These are phyloP conservation scores for Marasmius fiardii DNA, from an alignment of 1,284 basidiomycete genomes.

Conservation along the genomic window DNA sequence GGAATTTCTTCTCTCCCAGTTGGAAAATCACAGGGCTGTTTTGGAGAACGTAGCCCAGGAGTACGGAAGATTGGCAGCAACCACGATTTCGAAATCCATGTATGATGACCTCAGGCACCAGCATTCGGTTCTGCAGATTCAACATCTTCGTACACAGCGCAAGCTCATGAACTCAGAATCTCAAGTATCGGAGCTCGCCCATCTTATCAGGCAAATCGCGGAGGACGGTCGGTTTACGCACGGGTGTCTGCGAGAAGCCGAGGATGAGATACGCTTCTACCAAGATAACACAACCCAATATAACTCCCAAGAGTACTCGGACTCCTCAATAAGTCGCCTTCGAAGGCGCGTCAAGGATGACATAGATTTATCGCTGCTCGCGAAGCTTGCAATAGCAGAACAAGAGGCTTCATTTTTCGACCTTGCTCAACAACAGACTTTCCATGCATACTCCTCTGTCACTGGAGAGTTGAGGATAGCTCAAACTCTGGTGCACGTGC, in stretches of 20 bases:
- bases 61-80: slow-evolving; percentile 54
- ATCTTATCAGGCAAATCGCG: slow-evolving; percentile 55
- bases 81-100: slow-evolving; percentile 38
- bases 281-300: slow-evolving; percentile 8
- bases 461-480: background rate
- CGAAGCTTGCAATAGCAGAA: background rate
- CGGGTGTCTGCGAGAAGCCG: slow-evolving; percentile 37
- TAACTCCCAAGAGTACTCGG: background rate
- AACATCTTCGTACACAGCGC: slow-evolving; percentile 53
- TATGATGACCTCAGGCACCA: slow-evolving; percentile 45
- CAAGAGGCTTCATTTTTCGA: background rate
- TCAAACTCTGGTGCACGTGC: background rate
- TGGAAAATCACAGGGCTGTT: slow-evolving; percentile 44
- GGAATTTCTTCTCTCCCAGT: slow-evolving; percentile 41
- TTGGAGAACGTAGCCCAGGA: slow-evolving; percentile 49
- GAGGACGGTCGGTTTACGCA: slow-evolving; percentile 48
- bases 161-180: slow-evolving; percentile 65
- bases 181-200: slow-evolving; percentile 62
- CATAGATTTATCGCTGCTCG: background rate
- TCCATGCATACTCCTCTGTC: background rate
- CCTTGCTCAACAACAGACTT: background rate
- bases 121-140: slow-evolving; percentile 37
- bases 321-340: background rate
- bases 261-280: slow-evolving; percentile 37
- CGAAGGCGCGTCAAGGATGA: slow-evolving; percentile 1